A percentile compares a stretch with the other conserved stretches of the same genome.
These are phyloP conservation scores for Metschnikowia orientalis DNA, from an alignment of 805 yeast genomes.

Conservation along the genomic window DNA sequence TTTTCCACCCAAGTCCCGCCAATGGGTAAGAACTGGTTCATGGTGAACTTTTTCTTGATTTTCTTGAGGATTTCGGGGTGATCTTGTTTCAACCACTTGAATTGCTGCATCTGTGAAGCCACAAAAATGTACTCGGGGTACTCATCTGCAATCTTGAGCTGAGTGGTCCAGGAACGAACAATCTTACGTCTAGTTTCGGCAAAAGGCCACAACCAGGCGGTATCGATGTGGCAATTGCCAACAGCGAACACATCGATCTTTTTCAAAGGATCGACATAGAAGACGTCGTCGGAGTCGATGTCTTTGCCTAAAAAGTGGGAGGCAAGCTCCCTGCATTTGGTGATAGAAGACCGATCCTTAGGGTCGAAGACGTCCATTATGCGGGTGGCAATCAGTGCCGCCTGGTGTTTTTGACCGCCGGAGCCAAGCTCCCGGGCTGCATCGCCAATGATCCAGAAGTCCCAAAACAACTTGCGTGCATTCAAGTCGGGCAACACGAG, in stretches of 20 bases:
- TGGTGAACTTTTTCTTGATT: constrained; percentile 60
- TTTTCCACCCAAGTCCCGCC: constrained; percentile 99
- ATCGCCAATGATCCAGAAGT: constrained; percentile 85
- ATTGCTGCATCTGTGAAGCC: constrained; percentile 95
- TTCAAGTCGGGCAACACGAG: constrained; percentile 74
- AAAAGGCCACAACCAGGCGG: constrained; percentile 99
- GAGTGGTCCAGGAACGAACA: constrained; percentile 94
- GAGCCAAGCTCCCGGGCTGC: constrained; percentile 78
- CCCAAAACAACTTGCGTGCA: constrained; percentile 73
- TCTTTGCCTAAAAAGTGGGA: constrained; percentile 58
- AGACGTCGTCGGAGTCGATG: constrained; percentile 61
- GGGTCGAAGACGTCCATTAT: constrained; percentile 85
- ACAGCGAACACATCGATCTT: constrained; percentile 69
- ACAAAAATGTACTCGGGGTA: constrained; percentile 93
- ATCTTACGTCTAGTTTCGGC: constrained; percentile 92
- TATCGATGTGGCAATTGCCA: constrained; percentile 96
- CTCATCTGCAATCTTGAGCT: constrained; percentile 72
- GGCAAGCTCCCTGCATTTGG: constrained; percentile 64
- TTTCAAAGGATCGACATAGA: constrained; percentile 28
- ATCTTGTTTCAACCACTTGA: constrained; percentile 82
- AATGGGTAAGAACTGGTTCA: constrained; percentile 78
- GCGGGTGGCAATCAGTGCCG: constrained; percentile 71
- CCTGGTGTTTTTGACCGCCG: constrained; percentile 74
- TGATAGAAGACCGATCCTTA: constrained; percentile 52
- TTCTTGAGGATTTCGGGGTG: constrained; percentile 75